These are phyloP conservation scores for Gymnopilus junonius DNA, from an alignment of 768 basidiomycete species.

Conservation along the genomic window DNA sequence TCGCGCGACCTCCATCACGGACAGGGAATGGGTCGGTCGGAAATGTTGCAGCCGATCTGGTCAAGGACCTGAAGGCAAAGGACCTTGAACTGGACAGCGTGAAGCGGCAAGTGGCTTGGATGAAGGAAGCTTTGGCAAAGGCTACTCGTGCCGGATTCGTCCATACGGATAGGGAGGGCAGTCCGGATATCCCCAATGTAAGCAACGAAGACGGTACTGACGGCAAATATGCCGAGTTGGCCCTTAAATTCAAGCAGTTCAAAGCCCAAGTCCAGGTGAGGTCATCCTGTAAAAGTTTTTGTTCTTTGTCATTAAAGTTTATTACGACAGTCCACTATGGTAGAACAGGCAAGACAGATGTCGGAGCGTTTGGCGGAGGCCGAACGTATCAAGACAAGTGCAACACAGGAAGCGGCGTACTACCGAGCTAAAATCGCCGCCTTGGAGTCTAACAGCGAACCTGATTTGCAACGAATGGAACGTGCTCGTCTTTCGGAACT, in stretches of 20 bases:
- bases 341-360: constrained; percentile 74
- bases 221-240: constrained; percentile 65
- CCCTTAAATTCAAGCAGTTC: constrained; percentile 86
- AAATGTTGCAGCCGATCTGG: constrained; percentile 74
- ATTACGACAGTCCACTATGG: constrained; percentile 62
- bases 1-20: constrained; percentile 46
- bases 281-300: constrained; percentile 6
- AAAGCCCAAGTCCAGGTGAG: constrained; percentile 85
- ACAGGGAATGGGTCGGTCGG: constrained; percentile 59
- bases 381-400: constrained; percentile 75
- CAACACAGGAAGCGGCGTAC: constrained; percentile 93
- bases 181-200: constrained; percentile 27
- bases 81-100: constrained; percentile 80
- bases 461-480: constrained; percentile 73
- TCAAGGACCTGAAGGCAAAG: constrained; percentile 80
- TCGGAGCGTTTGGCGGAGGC: constrained; percentile 82
- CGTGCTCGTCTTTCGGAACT: constrained; percentile 77
- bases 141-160: constrained; percentile 83
- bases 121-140: constrained; percentile 77
- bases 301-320: constrained; percentile 4
- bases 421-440: constrained; percentile 95
- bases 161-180: constrained; percentile 57
- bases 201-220: constrained; percentile 46
- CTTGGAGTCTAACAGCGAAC: constrained; percentile 69
- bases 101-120: constrained; percentile 82